A percentile compares a stretch with the other conserved stretches of the same genome.
Conservation (phyloP, 225 moss, liverwort and hornwort genomes). For the Takakia lepidozioides region DNA sequence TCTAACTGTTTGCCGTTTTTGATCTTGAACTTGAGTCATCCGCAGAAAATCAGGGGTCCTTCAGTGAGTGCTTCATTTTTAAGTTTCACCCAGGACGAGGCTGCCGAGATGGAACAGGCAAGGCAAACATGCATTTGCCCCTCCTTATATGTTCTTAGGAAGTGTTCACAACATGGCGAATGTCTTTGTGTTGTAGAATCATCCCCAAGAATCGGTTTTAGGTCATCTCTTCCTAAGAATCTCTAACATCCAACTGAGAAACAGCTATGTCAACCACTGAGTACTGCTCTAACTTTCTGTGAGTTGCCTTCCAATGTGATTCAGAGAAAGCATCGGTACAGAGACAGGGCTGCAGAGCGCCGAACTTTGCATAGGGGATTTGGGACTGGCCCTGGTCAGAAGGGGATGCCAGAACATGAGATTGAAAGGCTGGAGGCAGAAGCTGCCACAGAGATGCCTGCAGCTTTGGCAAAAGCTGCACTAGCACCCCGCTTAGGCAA, state of each 20-base stretch:
- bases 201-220: no score
- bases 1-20: no score
- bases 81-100: slow-evolving; percentile 8
- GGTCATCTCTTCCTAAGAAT: no score
- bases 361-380: slow-evolving; percentile 87
- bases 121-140: no score
- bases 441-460: slow-evolving; percentile 66
- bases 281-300: no score
- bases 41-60: slow-evolving; percentile 29
- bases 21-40: no score
- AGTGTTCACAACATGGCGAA: no score
- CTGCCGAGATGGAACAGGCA: slow-evolving; percentile 10
- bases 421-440: slow-evolving; percentile 87
- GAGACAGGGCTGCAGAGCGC: slow-evolving; percentile 92
- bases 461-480: slow-evolving; percentile 73
- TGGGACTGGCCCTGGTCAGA: slow-evolving; percentile 95
- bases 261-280: no score
- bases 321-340: slow-evolving; percentile 81
- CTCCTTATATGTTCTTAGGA: no score
- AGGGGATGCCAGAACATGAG: slow-evolving; percentile 56
- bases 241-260: no score
- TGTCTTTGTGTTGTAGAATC: no score
- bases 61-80: slow-evolving; percentile 7
- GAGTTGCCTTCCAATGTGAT: no score
- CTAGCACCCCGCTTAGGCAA: slow-evolving; percentile 64